These are phyloP conservation scores for Exophiala oligosperma DNA, from an alignment of 2,329 filamentous ascomycete genomes.

Conservation along the genomic window DNA sequence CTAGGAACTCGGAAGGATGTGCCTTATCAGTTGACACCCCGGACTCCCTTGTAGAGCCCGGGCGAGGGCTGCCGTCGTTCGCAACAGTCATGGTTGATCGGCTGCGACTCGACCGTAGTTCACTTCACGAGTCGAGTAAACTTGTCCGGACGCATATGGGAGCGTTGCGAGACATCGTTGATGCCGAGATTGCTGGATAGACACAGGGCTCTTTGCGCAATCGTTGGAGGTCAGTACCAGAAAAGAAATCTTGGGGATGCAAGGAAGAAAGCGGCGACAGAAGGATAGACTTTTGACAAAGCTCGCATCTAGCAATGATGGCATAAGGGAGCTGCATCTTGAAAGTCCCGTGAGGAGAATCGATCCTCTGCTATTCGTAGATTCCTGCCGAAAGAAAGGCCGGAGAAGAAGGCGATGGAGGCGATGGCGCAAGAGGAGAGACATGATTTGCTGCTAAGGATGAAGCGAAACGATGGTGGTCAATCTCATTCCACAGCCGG, in stretches of 20 bases:
- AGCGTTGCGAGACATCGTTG: neutral
- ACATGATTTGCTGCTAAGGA: too few relatives aligned
- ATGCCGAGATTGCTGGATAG: too few relatives aligned
- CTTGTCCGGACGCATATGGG: neutral
- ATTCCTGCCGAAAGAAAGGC: conserved; percentile 4
- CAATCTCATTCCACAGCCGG: neutral
- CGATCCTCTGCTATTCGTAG: neutral
- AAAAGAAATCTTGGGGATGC: too few relatives aligned
- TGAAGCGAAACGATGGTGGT: neutral
- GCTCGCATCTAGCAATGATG: neutral
- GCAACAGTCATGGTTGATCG: conserved; percentile 16
- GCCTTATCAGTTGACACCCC: conserved; percentile 17
- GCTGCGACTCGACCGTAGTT: neutral
- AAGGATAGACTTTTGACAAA: neutral
- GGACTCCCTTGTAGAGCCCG: conserved; percentile 1
- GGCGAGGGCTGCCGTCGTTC: conserved; percentile 9
- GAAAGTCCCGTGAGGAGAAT: neutral
- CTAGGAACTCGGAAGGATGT: conserved; percentile 27
- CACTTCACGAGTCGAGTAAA: neutral
- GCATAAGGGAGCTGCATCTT: neutral
- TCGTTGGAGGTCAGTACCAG: neutral
- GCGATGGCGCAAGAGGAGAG: too few relatives aligned
- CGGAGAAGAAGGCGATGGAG: neutral
- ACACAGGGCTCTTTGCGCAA: neutral
- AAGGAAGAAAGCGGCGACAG: too few relatives aligned